Base-by-base conservation (phyloP, 2,329 filamentous ascomycete genomes). In the Beauveria scarabaeidicola region DNA sequence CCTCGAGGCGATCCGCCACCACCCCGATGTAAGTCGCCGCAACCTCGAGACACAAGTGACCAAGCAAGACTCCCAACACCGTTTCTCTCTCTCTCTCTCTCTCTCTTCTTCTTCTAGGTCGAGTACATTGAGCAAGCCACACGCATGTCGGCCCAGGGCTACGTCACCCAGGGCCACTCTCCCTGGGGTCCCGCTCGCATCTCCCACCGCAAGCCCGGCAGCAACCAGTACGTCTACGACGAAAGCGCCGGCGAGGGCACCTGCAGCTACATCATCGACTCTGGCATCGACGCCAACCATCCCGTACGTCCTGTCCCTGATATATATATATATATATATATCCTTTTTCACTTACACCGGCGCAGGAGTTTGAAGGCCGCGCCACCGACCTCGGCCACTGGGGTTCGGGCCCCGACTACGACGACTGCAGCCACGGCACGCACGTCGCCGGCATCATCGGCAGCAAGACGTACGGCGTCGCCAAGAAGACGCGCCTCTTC, bases 371-470 rank as follows among this genome's bases (percentile, higher is more conserved):
- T 64, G 70, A 75, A 64, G 77, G 75, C 38, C 76, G 79, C 55
- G 80, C 79, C 19, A 71, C 65, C 10, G 73, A 76, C 60, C 78
- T 67, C 9, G 74, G 72, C 65, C 80, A 79, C 67, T 76, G 19
- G 41, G 67, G 78, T 53, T 70, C 76, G 68, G 64, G 66, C 46
- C 65, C 69, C 21, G 66, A 80, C 66, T 74, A 72, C 3, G 79
- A 82, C 61, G 73, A 77, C 62, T 79, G 81, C 63, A 81, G 81
- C 11, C 81, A 84, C 69, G 81, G 81, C 43, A 81, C 76, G 36
- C 82, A 84, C 70, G 79, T 82, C 23, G 76, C 79, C 5, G 81
- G 80, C 29, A 84, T 80, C 6, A 77, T 82, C 46, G 82, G 74
- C n/a, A 78, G 80, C 21, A 72, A 69, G 44, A 83, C 78, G 1